Base-by-base conservation (phyloP, 2,329 filamentous ascomycete genomes). In the Colletotrichum simmondsii region DNA sequence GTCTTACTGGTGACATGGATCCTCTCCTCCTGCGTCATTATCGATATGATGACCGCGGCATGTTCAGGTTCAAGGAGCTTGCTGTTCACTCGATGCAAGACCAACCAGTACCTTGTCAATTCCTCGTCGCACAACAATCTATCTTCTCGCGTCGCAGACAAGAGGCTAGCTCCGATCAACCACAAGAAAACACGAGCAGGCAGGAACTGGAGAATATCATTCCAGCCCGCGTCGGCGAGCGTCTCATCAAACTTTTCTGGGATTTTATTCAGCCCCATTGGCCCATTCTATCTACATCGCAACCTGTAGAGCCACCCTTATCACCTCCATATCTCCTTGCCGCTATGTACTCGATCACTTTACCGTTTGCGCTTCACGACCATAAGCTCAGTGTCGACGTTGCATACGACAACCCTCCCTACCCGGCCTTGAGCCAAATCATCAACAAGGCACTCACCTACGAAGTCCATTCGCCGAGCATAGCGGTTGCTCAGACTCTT, bases 341-440 rank as follows among this genome's bases (percentile, higher is more conserved):
- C 2, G 76, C 76, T 12, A 65, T 74, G 4, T 77, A 77, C 26
- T 68, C 73, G 5, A 72, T 76, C 8, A 56, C 74, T 5, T 70
- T 75, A 30, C 75, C 75, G 4, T 77, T 77, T 12, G 75, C 69
- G 3, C 73, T 74, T 19, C 68, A 76, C 16, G 76, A 77, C 24
- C 75, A 77, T 26, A 71, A 74, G 22, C 64, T 77, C 0, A 76
- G 74, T 30, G 76, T 77, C 42, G 76, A 77, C 57, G 53, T 77
- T 6, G 74, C 75, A 2, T 77, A 77, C 22, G 74, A 77, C 16
- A 72, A 67, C 14, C 75, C 75, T 0, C 75, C 76, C 3, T 76
- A 74, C 28, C 66, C 69, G 2, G 57, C 54, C 5, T 66, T 76
- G 6, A 69, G 74, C 19, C 68, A 54, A 1, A 71, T 77, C 22